These are phyloP conservation scores for Syncephalastrum racemosum DNA, from an alignment of 371 early-diverging fungal species.

Conservation along the genomic window DNA sequence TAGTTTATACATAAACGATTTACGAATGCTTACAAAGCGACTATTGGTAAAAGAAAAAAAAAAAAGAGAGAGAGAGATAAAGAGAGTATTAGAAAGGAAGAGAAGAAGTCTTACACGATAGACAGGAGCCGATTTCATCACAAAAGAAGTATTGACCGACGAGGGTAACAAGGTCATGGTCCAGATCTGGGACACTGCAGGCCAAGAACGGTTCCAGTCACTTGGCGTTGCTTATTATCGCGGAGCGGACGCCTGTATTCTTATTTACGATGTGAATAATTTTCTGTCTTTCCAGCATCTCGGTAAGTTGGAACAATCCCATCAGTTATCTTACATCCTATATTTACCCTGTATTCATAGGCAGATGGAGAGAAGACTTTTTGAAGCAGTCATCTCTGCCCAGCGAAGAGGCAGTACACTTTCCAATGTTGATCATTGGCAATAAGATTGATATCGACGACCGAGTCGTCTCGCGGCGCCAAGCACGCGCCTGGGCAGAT, in stretches of 20 bases:
- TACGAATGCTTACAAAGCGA: slow-evolving; percentile 95
- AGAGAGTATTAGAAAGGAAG: background rate
- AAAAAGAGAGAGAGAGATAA: too few species aligned
- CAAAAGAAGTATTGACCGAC: slow-evolving; percentile 81
- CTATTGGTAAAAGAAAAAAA: slow-evolving; percentile 94
- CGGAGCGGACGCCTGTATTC: slow-evolving; percentile 90
- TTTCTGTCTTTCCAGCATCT: slow-evolving; percentile 42
- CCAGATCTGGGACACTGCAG: slow-evolving; percentile 91
- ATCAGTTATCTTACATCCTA: slow-evolving; percentile 58
- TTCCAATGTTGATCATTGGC: slow-evolving; percentile 25
- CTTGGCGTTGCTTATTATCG: slow-evolving; percentile 98
- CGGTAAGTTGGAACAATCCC: slow-evolving; percentile 5
- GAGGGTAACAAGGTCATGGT: slow-evolving; percentile 71
- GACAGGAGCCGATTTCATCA: slow-evolving; percentile 84
- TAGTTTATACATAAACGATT: slow-evolving; percentile 93
- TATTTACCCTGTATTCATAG: slow-evolving; percentile 87
- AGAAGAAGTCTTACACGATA: background rate
- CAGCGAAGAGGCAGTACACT: slow-evolving; percentile 21
- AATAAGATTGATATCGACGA: slow-evolving; percentile 30
- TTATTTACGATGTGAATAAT: slow-evolving; percentile 96
- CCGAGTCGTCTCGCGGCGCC: slow-evolving; percentile 75
- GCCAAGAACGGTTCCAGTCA: slow-evolving; percentile 80
- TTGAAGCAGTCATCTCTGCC: slow-evolving; percentile 42
- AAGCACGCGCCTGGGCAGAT: slow-evolving; percentile 60
- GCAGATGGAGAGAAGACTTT: slow-evolving; percentile 89